Conservation (phyloP, 2,329 filamentous ascomycete species). For the Pseudomassariella vexata region DNA sequence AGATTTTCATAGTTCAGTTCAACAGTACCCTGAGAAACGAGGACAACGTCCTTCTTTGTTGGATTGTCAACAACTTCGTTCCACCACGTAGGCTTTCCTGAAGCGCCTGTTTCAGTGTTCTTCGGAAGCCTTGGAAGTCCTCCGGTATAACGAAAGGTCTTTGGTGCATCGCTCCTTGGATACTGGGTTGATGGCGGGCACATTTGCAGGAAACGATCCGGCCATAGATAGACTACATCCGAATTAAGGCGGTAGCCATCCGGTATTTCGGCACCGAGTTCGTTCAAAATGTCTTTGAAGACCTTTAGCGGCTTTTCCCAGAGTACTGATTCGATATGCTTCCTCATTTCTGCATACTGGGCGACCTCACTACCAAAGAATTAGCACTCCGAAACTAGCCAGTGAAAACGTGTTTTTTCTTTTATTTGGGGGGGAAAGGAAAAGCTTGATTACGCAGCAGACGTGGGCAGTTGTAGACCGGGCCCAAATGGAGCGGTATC, state of each 20-base stretch:
- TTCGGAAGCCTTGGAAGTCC: slow-evolving; percentile 1
- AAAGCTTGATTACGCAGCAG: slow-evolving; percentile 2
- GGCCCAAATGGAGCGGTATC: slow-evolving; percentile 5
- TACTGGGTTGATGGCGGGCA: slow-evolving; percentile 5
- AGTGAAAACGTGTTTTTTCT: background rate
- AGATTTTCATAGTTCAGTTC: slow-evolving; percentile 22
- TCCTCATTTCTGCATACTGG: slow-evolving; percentile 5
- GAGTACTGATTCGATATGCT: background rate
- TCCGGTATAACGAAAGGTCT: slow-evolving; percentile 1
- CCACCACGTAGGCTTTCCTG: slow-evolving; percentile 4
- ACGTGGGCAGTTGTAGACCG: slow-evolving; percentile 3
- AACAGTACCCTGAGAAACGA: slow-evolving; percentile 30
- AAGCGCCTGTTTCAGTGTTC: background rate
- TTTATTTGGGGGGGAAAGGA: background rate
- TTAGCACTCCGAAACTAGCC: background rate
- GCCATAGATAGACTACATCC: slow-evolving; percentile 3
- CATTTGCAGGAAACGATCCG: slow-evolving; percentile 8
- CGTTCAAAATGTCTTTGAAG: slow-evolving; percentile 1
- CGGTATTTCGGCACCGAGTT: background rate
- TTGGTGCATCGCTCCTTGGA: slow-evolving; percentile 7
- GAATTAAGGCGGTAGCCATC: background rate
- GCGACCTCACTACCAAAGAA: slow-evolving; percentile 1
- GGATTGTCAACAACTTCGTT: slow-evolving; percentile 3
- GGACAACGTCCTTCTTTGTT: slow-evolving; percentile 23
- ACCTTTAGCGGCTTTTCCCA: background rate